Evolutionary conservation across 2,329 filamentous ascomycete genomes (phyloP), one percentile per base, ranked within the genome.

Genomic region (Myriosclerotinia scirpicola): DNA sequence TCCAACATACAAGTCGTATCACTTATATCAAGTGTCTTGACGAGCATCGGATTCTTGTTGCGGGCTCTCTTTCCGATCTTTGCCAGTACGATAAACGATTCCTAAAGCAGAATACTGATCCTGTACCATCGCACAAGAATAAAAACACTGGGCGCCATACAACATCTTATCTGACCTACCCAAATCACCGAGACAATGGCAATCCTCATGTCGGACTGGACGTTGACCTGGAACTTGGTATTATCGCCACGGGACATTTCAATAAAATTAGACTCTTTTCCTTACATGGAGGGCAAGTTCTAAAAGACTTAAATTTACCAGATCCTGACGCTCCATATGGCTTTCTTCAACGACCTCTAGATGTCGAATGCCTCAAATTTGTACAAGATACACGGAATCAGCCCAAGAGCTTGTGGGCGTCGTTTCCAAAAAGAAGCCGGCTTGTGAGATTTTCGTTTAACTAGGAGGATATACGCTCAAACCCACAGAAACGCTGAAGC

Each of bases 21-120:
- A 79, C 83, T 0, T 83, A 85, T 67, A 74, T 88, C 42, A 79
- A 79, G 44, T 80, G 81, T 63, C 71, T 87, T 2, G 80, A 81
- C 59, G 75, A 76, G 9, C 76, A 85, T 70, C 81, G 83, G 54
- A 76, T 87, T 26, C 76, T 89, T 2, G 82, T 83, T 4, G 81
- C 84, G 0, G 85, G 85, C 1, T 75, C 86, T 2, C 71, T 76
- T 42, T 80, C 79, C 72, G 78, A 73, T 64, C 83, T 89, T 77
- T 78, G 79, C 1, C 75, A 87, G 6, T 89, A 87, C 71, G 87
- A 89, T 69, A 68, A 84, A 42, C 84, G 87, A 1, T 85, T 80
- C 69, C 69, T 69, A 7, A 65, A 65, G 22, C 22, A 20, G 22
- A 50, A 50, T 4, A 38, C 58, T 50, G 17, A 50, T 15, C 22